A percentile compares a stretch with the other conserved stretches of the same genome.
Conservation (phyloP, 2,329 filamentous ascomycete species). For the Fusarium marasasianum region DNA sequence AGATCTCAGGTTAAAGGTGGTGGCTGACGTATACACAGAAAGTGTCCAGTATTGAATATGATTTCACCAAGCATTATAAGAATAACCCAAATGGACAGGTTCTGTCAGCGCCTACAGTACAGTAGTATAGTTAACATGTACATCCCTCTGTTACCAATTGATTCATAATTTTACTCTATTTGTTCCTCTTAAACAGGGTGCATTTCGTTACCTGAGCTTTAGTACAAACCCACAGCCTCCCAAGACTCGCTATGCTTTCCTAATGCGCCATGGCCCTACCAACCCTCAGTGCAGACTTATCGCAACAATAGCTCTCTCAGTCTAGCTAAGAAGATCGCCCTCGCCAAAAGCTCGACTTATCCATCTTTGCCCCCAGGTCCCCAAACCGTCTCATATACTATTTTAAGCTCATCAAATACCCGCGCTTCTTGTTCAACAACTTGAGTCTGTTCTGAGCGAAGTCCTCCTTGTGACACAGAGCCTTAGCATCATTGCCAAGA, state of each 20-base stretch:
- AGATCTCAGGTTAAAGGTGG: rapidly evolving
- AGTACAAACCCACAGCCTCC: not conserved
- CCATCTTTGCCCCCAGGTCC: not conserved
- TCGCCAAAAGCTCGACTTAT: too few species aligned
- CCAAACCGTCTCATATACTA: not conserved
- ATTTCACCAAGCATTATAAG: not conserved
- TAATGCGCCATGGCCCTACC: too few species aligned
- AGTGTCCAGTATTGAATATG: not conserved
- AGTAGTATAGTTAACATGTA: not conserved
- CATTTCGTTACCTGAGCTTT: not conserved
- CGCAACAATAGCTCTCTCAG: too few species aligned
- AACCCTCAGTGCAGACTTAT: too few species aligned
- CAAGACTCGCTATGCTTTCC: too few species aligned
- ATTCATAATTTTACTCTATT: rapidly evolving
- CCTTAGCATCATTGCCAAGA: rapidly evolving
- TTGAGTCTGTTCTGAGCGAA: not conserved
- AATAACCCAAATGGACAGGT: rapidly evolving
- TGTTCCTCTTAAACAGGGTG: not conserved
- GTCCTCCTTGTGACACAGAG: rapidly evolving
- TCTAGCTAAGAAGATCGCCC: too few species aligned
- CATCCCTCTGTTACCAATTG: rapidly evolving
- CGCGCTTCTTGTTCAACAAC: rapidly evolving
- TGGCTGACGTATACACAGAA: not conserved
- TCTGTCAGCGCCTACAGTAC: rapidly evolving
- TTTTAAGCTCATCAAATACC: not conserved